Base-by-base conservation (phyloP, 78 protist genomes). In the Pigoraptor vietnamica region DNA sequence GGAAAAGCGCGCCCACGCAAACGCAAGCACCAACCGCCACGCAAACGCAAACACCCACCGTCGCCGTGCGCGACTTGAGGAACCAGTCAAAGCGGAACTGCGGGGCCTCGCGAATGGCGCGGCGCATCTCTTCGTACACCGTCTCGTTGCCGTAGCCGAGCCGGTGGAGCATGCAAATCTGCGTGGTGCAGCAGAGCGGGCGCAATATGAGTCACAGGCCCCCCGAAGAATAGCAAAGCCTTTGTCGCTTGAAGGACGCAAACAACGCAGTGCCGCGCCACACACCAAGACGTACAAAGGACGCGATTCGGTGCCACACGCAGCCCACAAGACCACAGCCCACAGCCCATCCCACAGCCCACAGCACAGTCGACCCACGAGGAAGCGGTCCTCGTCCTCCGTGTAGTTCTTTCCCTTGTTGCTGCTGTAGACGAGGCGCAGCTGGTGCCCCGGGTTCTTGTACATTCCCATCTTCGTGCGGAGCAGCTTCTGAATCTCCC, bases 61-160 rank as follows among this genome's bases (percentile, higher is more conserved):
- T 38, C 23, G 86, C 40, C 14, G 95, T 89, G 37, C 98, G 89
- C 9, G 96, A 93, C 84, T 94, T 95, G 86, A 97, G 81, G 90
- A 93, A 92, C 98, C 98, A 97, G 91, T 97, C 97, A 90, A 97
- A 97, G 34, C 97, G 86, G 94, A 96, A 96, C 38, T 84, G 95
- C 33, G 96, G 93, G 56, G 95, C 89, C 40, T 37, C 81, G 24
- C 95, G 92, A 38, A 97, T 96, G 33, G 90, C 96, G 23, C 92
- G 88, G 9, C 81, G 91, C 6, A 93, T 2, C 39, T 40, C 83
- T 1, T 93, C 93, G 23, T 87, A 86, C 37, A 38, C 92, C 34
- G 90, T 39, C 35, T 89, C 91, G 32, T 37, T 55, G 81, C 91
- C 94, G 36, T 86, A 89, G 81, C 97, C 97, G n/a, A 94, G 91